phyloP scores from a whole-genome alignment of 306 rosid species.

The Carpinus fangiana region DNA sequence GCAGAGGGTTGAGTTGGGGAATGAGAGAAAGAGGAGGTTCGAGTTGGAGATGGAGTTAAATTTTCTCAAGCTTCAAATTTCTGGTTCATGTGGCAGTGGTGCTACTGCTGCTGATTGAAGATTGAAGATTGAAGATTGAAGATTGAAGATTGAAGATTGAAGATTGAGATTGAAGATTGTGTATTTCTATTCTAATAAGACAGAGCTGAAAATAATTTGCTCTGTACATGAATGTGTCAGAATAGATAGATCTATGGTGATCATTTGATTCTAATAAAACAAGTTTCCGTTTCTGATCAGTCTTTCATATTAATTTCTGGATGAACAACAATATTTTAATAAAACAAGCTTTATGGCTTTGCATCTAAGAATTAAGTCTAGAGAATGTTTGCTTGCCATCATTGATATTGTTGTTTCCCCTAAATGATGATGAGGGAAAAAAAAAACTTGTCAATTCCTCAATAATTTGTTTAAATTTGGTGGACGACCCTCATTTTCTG shows the following conservation, averaged over 20 bases:
- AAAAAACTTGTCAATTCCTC: neutral
- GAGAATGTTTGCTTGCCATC: neutral
- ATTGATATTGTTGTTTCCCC: neutral
- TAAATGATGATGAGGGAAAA: neutral
- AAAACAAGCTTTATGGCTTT: neutral
- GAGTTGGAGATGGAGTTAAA: conserved; percentile 39
- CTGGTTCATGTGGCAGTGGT: neutral
- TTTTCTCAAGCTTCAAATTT: conserved; percentile 36
- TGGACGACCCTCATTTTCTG: neutral
- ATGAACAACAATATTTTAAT: too few relatives aligned
- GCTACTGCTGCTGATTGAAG: too few relatives aligned
- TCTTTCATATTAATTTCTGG: too few relatives aligned
- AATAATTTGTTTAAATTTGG: neutral
- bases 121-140: too few relatives aligned
- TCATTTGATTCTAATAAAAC: too few relatives aligned
- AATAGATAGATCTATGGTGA: too few relatives aligned
- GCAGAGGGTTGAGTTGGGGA: conserved; percentile 30
- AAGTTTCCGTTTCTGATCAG: too few relatives aligned
- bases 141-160: too few relatives aligned
- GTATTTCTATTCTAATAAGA: too few relatives aligned
- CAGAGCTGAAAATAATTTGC: too few relatives aligned
- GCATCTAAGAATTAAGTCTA: neutral
- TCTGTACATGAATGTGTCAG: too few relatives aligned
- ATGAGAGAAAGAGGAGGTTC: conserved; percentile 31
- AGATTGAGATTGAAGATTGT: too few relatives aligned